Conservation (phyloP, 164 flowering plant genomes). For the Aristolochia californica region DNA sequence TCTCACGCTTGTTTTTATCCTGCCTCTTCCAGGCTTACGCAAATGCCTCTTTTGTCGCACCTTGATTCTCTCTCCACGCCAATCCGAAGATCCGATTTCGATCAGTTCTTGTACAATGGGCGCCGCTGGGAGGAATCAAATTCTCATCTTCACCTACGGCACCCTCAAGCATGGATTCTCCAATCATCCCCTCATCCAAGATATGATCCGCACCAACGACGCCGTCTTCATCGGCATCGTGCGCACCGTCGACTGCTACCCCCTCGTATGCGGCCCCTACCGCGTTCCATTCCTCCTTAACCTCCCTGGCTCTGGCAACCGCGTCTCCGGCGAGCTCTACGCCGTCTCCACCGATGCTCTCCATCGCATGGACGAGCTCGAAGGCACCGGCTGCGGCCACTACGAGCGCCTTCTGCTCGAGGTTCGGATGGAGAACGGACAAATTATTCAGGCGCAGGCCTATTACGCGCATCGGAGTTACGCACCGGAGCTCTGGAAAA, state of each 20-base stretch:
- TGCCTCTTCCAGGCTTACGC: not conserved
- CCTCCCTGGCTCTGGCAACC: conserved; percentile 47
- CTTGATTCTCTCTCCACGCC: too few species aligned
- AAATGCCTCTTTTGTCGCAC: too few species aligned
- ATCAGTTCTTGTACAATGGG: too few species aligned
- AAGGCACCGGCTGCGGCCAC: conserved; percentile 51
- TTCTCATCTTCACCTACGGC: conserved; percentile 74
- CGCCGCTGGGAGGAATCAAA: not conserved
- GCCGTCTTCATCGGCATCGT: conserved; percentile 42
- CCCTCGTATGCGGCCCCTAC: conserved; percentile 88
- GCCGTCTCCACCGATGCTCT: conserved; percentile 47
- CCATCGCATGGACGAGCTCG: conserved; percentile 56
- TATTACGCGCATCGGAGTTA: conserved; percentile 68
- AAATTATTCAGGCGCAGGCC: conserved; percentile 35
- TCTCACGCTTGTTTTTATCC: not conserved
- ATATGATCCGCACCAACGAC: conserved; percentile 43
- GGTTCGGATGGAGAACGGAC: conserved; percentile 9
- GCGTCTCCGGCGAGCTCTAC: conserved; percentile 71
- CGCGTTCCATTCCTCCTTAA: conserved; percentile 77
- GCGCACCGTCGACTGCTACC: conserved; percentile 35
- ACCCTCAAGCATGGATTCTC: conserved; percentile 75
- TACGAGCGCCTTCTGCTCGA: conserved; percentile 51
- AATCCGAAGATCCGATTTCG: too few species aligned
- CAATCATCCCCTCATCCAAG: conserved; percentile 60
- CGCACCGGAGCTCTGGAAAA: conserved; percentile 62